phyloP scores from a whole-genome alignment of 805 yeast species.

The Sporopachydermia lactativora region DNA sequence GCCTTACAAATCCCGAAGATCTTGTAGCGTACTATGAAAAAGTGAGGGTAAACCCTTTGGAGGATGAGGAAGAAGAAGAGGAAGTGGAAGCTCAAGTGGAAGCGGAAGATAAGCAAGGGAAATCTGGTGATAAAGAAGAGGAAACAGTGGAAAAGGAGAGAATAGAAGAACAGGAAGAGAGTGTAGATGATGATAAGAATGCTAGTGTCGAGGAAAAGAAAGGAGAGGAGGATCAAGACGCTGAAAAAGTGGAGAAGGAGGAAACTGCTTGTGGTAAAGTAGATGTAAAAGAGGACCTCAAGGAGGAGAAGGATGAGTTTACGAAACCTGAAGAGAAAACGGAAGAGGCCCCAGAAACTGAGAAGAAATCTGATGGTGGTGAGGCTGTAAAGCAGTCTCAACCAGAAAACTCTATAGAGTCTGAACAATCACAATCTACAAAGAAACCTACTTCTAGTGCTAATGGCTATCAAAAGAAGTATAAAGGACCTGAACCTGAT shows the following conservation, averaged over 20 bases:
- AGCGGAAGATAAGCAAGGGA: slow-evolving; percentile 5
- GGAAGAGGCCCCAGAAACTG: not conserved
- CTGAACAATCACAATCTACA: not conserved
- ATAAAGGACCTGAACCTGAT: slow-evolving; percentile 6
- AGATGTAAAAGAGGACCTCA: slow-evolving; percentile 6
- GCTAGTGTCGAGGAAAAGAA: not conserved
- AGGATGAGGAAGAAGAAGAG: slow-evolving; percentile 13
- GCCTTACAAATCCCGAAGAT: slow-evolving; percentile 12
- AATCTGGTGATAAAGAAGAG: slow-evolving; percentile 5
- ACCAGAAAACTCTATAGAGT: not conserved
- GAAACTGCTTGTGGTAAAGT: slow-evolving; percentile 7
- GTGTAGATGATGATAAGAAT: not conserved
- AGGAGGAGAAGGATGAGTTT: slow-evolving; percentile 4
- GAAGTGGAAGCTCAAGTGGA: slow-evolving; percentile 13
- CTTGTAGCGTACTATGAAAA: not conserved
- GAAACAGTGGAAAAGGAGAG: slow-evolving; percentile 3
- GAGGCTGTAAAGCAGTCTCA: not conserved
- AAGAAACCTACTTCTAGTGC: not conserved
- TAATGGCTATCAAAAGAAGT: slow-evolving; percentile 7
- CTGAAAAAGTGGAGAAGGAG: slow-evolving; percentile 13
- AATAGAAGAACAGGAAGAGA: not conserved
- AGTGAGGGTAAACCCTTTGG: slow-evolving; percentile 3
- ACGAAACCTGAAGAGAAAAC: not conserved
- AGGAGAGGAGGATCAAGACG: slow-evolving; percentile 12
- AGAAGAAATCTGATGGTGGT: not conserved